Base-by-base conservation (phyloP, 2,329 filamentous ascomycete genomes). In the Monosporascus sp. region DNA sequence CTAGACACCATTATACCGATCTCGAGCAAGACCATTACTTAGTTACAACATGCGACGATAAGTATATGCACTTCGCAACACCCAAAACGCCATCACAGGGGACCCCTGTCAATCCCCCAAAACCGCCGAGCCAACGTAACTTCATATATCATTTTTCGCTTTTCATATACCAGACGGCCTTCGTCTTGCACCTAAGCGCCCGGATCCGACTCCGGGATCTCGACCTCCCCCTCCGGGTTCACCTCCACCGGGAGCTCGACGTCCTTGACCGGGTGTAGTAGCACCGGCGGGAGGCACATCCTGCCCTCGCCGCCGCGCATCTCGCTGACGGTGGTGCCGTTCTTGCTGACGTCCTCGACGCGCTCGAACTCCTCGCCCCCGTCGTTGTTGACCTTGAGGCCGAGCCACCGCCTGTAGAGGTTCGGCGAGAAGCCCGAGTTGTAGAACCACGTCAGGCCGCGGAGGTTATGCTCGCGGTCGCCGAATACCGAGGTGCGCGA, bases 391-490 rank as follows among this genome's bases (percentile, higher is more conserved):
- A 93, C 87, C 59, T 82, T 83, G 64, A 93, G 83, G 1, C 91
- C 92, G 37, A 96, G 73, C 93, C 93, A 97, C 56, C 90, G 79
- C 49, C 84, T 80, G 76, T 94, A 97, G 65, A 97, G 65, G 58
- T 90, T 90, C 3, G 85, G 81, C 7, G 89, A 85, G 66, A 96
- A 96, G 1, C 85, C 84, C 0, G 88, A 87, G 60, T 91, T 89
- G 71, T 96, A 97, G 71, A 94, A 97, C 91, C 91, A 97, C 20
- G 86, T 90, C 64, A 90, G 84, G 1, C 92, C 91, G 51, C 80
- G 78, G 66, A 97, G 87, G 70, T 97, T 96, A 70, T 94, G 90
- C 72, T 97, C 92, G 18, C 90, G 80, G 61, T 94, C 89, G 38
- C 89, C 89, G 65, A 89, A 93, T 18, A 93, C 79, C 14, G 85